Conservation (phyloP, 176 grass and related monocot genomes). For the Triticum turgidum region DNA sequence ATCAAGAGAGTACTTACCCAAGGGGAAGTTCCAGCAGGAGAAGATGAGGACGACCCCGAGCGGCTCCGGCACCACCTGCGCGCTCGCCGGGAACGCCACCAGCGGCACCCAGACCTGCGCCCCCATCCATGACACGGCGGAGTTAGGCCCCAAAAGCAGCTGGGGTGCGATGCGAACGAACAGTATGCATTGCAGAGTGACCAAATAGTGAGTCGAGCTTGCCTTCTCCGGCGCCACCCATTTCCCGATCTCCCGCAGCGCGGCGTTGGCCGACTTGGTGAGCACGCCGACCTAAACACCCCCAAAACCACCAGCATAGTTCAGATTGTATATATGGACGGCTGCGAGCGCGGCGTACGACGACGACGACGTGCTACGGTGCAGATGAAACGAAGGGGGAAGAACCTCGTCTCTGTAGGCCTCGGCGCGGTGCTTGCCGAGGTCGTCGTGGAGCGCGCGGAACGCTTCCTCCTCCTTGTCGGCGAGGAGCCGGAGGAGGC, state of each 20-base stretch:
- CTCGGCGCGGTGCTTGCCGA: conserved; percentile 84
- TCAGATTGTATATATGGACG: background rate
- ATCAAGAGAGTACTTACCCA: conserved; percentile 41
- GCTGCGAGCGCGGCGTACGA: background rate
- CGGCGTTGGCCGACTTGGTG: conserved; percentile 56
- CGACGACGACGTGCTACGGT: background rate
- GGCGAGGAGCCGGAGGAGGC: conserved; percentile 51
- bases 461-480: conserved; percentile 67
- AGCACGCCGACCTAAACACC: conserved; percentile 56
- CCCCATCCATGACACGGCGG: background rate
- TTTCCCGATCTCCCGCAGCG: conserved; percentile 50
- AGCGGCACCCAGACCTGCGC: conserved; percentile 61
- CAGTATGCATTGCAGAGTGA: background rate
- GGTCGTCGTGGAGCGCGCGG: conserved; percentile 60
- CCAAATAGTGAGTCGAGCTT: background rate
- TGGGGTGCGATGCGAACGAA: background rate
- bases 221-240: conserved; percentile 76
- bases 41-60: conserved; percentile 86
- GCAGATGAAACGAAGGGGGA: too few relatives aligned
- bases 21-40: conserved; percentile 85
- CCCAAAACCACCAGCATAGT: background rate
- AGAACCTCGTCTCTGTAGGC: conserved; percentile 85
- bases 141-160: background rate
- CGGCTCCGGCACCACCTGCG: conserved; percentile 74
- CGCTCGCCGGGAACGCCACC: conserved; percentile 56